Evolutionary conservation across 805 yeast species (phyloP).

Genomic region (Millerozyma miso): DNA sequence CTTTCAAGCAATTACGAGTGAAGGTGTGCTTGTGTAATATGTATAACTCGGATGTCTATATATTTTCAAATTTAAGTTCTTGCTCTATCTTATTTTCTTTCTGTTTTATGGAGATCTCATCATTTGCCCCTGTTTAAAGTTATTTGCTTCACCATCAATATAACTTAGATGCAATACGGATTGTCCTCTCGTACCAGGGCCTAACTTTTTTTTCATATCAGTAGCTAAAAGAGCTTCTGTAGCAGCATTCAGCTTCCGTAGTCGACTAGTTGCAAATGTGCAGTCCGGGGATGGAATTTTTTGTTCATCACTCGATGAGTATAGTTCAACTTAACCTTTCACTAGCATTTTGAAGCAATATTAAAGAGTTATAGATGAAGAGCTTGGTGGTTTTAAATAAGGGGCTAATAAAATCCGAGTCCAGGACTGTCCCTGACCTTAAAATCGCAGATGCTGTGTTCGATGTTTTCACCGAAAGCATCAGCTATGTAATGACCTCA

Average conservation of each 20-base stretch:
- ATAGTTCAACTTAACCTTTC: not conserved
- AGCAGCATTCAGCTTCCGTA: not conserved
- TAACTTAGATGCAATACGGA: too few relatives aligned
- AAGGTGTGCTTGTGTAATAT: too few relatives aligned
- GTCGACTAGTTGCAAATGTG: not conserved
- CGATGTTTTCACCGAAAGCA: slow-evolving; percentile 70
- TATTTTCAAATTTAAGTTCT: too few relatives aligned
- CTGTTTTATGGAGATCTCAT: too few relatives aligned
- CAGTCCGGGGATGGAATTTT: not conserved
- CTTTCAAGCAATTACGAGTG: too few relatives aligned
- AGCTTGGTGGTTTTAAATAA: slow-evolving; percentile 50
- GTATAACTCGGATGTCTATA: too few relatives aligned
- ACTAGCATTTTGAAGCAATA: not conserved
- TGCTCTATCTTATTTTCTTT: too few relatives aligned
- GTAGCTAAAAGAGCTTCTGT: too few relatives aligned
- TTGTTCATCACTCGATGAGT: not conserved
- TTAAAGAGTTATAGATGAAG: slow-evolving; percentile 33
- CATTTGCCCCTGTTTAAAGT: too few relatives aligned
- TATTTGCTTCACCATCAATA: too few relatives aligned
- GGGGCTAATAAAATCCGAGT: slow-evolving; percentile 48
- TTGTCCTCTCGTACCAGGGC: too few relatives aligned
- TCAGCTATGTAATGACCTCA: slow-evolving; percentile 59
- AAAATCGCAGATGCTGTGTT: slow-evolving; percentile 52
- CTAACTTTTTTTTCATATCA: too few relatives aligned
- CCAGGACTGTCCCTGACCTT: slow-evolving; percentile 63